phyloP scores from a whole-genome alignment of 2,329 filamentous ascomycete species.

The Neoarthrinium moseri region DNA sequence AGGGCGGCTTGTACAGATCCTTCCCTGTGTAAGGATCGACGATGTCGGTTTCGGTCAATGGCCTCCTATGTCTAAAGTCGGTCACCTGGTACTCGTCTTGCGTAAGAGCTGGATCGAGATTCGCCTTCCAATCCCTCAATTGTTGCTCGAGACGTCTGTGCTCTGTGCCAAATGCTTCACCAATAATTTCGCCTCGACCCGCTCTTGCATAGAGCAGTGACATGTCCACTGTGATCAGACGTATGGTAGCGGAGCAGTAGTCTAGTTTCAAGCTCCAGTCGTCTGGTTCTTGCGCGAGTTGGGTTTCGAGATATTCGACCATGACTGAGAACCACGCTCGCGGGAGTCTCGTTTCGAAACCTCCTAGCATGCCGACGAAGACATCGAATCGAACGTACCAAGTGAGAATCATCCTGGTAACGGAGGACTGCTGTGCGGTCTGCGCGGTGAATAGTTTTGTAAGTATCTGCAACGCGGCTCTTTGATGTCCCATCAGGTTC shows the following conservation, averaged over 20 bases:
- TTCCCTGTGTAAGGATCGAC: conserved; percentile 72
- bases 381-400: conserved; percentile 93
- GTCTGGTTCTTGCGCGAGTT: conserved; percentile 57
- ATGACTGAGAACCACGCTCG: conserved; percentile 75
- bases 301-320: conserved; percentile 61
- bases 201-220: conserved; percentile 72
- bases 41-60: conserved; percentile 61
- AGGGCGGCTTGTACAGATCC: conserved; percentile 65
- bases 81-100: conserved; percentile 62
- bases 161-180: conserved; percentile 64
- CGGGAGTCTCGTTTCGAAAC: conserved; percentile 70
- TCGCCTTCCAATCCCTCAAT: conserved; percentile 49
- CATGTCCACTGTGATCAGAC: conserved; percentile 77
- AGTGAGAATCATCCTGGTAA: conserved; percentile 71
- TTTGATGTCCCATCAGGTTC: conserved; percentile 88
- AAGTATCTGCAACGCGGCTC: conserved; percentile 80
- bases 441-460: conserved; percentile 75
- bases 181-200: conserved; percentile 60
- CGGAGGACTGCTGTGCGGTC: conserved; percentile 67
- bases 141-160: conserved; percentile 51
- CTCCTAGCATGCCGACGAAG: conserved; percentile 79
- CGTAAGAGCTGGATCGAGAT: conserved; percentile 61
- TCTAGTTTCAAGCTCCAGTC: conserved; percentile 67
- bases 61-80: conserved; percentile 56
- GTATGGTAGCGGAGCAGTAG: conserved; percentile 62